These are phyloP conservation scores for Tubosaeta brunneosetosa DNA, from an alignment of 768 basidiomycete genomes.

Conservation along the genomic window DNA sequence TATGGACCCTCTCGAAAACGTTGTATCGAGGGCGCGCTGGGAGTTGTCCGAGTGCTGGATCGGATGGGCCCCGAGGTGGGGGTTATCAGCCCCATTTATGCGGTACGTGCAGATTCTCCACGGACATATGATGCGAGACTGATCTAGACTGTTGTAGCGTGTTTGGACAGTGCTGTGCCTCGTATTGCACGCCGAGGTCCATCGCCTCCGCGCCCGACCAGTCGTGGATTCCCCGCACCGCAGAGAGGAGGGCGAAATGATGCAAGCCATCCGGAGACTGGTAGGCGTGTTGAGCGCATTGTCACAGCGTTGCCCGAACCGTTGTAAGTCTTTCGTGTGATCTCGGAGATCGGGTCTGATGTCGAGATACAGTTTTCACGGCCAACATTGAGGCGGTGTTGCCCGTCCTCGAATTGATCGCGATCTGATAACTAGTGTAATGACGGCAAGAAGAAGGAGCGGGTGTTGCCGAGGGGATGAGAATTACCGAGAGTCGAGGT, in stretches of 20 bases:
- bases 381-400: slow-evolving; percentile 23
- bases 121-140: neutral
- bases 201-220: slow-evolving; percentile 12
- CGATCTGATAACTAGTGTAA: neutral
- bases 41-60: slow-evolving; percentile 14
- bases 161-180: slow-evolving; percentile 23
- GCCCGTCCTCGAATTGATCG: slow-evolving; percentile 21
- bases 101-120: neutral
- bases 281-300: slow-evolving; percentile 13
- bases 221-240: slow-evolving; percentile 2
- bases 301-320: slow-evolving; percentile 14
- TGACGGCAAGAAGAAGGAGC: neutral
- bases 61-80: slow-evolving; percentile 5
- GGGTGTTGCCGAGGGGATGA: neutral
- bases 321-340: slow-evolving; percentile 13
- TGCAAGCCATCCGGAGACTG: slow-evolving; percentile 14
- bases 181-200: slow-evolving; percentile 18
- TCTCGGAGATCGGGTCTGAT: neutral
- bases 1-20: slow-evolving; percentile 11
- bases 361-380: slow-evolving; percentile 14
- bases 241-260: slow-evolving; percentile 12
- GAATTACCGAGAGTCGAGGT: neutral
- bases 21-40: slow-evolving; percentile 15
- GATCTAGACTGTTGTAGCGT: slow-evolving; percentile 8
- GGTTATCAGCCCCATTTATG: slow-evolving; percentile 14